A percentile compares a stretch with the other conserved stretches of the same genome.
Conservation (phyloP, 2,329 filamentous ascomycete species). For the Celoporthe dispersa region DNA sequence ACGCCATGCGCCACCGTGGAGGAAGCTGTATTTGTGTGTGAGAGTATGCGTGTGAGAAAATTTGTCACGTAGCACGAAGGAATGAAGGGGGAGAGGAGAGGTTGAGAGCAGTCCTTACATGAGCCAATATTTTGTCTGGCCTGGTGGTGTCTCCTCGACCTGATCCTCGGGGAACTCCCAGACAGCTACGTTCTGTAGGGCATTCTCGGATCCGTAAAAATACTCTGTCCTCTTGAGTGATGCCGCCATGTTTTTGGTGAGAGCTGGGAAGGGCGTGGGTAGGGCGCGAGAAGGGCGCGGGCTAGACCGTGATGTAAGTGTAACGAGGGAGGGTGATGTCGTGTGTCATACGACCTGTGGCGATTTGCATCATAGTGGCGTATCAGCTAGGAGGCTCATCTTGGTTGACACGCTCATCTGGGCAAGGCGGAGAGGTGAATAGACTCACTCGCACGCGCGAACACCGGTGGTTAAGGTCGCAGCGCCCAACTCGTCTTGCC, state of each 20-base stretch:
- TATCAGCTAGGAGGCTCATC: neutral
- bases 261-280: neutral
- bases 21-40: constrained; percentile 44
- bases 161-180: constrained; percentile 28
- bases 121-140: constrained; percentile 28
- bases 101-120: constrained; percentile 19
- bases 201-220: constrained; percentile 24
- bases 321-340: neutral
- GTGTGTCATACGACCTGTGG: neutral
- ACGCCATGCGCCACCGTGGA: constrained; percentile 68
- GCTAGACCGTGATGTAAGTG: neutral
- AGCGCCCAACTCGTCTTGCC: neutral
- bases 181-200: constrained; percentile 29
- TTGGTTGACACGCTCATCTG: neutral
- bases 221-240: constrained; percentile 27
- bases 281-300: neutral
- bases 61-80: neutral
- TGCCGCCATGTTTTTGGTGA: constrained; percentile 9
- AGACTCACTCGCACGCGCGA: neutral
- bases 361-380: no score
- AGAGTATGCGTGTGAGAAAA: neutral
- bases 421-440: neutral
- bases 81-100: neutral
- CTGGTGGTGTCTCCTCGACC: neutral
- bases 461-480: neutral